Evolutionary conservation across 1,284 basidiomycete genomes (phyloP), one percentile per base, ranked within the genome.

Genomic region (Rhodotorula mucilaginosa): DNA sequence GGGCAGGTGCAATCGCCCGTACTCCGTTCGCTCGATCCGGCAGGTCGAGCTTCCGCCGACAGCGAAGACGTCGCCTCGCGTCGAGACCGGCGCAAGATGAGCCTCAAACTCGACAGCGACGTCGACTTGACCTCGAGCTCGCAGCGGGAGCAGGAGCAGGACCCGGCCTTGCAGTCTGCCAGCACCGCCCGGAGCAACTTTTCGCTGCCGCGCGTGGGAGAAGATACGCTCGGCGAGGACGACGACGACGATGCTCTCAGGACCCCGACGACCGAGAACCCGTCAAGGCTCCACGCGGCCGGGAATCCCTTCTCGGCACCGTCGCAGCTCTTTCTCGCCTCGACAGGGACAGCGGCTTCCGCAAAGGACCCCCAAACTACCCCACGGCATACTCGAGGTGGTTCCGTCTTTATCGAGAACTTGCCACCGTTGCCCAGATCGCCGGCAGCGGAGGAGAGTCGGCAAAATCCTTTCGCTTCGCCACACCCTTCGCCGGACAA

Each of bases 351-450:
- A 44, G 12, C 39, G 39, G 39, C 10, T 44, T 44, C 39, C 39
- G 39, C 39, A 8, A 44, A 44, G 10, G 39, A 44, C 39, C 39
- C 10, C 1, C 39, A 44, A 10, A 44, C 5, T 1, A 57, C 60
- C 5, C 23, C 34, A 2, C 67, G 67, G 5, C 23, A 61, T 1
- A 57, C 56, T 15, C 48, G 49, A 18, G 58, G 61, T 34, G 67
- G 47, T 7, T 63, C 61, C 21, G 56, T 61, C 26, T 68, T 68
- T 48, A 46, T 68, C 49, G 67, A 68, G 19, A 61, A 68, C 61
- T 57, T 68, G 13, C 67, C 67, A 5, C 56, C 57, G 1, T 49
- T 68, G 1, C 61, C 67, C 10, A 23, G 34, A 16, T 56, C 60
- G 12, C 46, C 66, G 3, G n/a, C 60, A 3, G 16, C 21, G 13